phyloP scores from a whole-genome alignment of 1,284 basidiomycete genomes.

The Fomes fomentarius region DNA sequence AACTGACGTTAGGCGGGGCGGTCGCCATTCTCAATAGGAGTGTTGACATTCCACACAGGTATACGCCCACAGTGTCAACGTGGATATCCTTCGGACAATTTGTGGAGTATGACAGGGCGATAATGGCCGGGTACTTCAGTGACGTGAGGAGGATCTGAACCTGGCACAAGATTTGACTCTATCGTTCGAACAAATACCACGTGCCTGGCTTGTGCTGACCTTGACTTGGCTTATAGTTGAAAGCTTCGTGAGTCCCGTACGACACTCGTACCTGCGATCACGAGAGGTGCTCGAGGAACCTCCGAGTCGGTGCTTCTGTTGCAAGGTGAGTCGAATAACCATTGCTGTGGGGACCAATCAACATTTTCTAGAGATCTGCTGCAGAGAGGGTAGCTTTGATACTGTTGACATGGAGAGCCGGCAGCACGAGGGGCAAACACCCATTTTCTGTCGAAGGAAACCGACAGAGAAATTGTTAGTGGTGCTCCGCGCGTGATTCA shows the following conservation, averaged over 20 bases:
- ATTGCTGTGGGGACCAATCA: slow-evolving; percentile 72
- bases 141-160: slow-evolving; percentile 79
- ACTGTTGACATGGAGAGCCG: too few species aligned
- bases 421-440: too few species aligned
- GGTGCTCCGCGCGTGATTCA: too few species aligned
- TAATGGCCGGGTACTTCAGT: slow-evolving; percentile 83
- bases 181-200: neutral
- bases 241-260: slow-evolving; percentile 93
- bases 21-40: too few species aligned
- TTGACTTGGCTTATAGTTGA: slow-evolving; percentile 95
- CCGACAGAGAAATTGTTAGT: too few species aligned
- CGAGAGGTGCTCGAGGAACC: slow-evolving; percentile 87
- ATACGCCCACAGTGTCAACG: slow-evolving; percentile 92
- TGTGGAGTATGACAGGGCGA: slow-evolving; percentile 78
- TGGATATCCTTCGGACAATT: slow-evolving; percentile 93
- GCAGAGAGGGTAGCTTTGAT: slow-evolving; percentile 68
- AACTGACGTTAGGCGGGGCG: neutral
- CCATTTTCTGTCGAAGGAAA: too few species aligned
- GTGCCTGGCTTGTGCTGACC: slow-evolving; percentile 46
- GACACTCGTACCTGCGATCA: slow-evolving; percentile 91
- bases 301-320: slow-evolving; percentile 79
- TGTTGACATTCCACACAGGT: slow-evolving; percentile 88
- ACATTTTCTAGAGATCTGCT: too few species aligned
- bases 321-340: slow-evolving; percentile 97
- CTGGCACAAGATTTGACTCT: slow-evolving; percentile 43